Evolutionary conservation across 2,329 filamentous ascomycete species (phyloP).

Genomic region (Penicillium sp.): DNA sequence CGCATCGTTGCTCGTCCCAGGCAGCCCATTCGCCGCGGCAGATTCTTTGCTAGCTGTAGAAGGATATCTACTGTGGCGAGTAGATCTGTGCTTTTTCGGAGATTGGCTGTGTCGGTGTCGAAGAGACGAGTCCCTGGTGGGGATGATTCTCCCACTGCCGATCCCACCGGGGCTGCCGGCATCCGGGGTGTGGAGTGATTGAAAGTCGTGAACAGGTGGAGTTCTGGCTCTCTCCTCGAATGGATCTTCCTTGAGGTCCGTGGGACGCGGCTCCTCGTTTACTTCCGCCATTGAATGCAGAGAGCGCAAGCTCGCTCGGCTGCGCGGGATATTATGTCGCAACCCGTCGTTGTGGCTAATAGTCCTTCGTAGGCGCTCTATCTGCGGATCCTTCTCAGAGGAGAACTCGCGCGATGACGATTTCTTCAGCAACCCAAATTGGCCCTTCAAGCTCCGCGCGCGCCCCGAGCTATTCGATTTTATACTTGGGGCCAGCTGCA

Average conservation of each 20-base stretch:
- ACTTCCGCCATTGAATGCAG: conserved; percentile 46
- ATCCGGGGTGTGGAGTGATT: conserved; percentile 32
- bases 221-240: conserved; percentile 22
- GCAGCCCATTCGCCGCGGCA: conserved; percentile 41
- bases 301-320: conserved; percentile 41
- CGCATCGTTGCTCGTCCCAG: conserved; percentile 47
- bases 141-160: conserved; percentile 59
- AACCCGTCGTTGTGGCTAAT: conserved; percentile 37
- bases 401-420: conserved; percentile 38
- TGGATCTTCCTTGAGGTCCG: conserved; percentile 21
- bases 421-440: conserved; percentile 37
- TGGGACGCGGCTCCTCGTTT: conserved; percentile 38
- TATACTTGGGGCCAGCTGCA: conserved; percentile 42
- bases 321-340: conserved; percentile 38
- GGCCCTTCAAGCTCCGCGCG: conserved; percentile 39
- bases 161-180: conserved; percentile 38
- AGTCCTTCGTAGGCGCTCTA: conserved; percentile 37
- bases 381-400: conserved; percentile 37
- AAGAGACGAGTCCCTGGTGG: conserved; percentile 68
- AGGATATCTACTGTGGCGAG: conserved; percentile 43
- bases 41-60: conserved; percentile 43
- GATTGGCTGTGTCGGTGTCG: conserved; percentile 53
- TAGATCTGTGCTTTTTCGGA: conserved; percentile 57
- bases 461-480: conserved; percentile 44
- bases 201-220: conserved; percentile 38